Conservation (phyloP, 805 yeast genomes). For the Candida nitratophila region DNA sequence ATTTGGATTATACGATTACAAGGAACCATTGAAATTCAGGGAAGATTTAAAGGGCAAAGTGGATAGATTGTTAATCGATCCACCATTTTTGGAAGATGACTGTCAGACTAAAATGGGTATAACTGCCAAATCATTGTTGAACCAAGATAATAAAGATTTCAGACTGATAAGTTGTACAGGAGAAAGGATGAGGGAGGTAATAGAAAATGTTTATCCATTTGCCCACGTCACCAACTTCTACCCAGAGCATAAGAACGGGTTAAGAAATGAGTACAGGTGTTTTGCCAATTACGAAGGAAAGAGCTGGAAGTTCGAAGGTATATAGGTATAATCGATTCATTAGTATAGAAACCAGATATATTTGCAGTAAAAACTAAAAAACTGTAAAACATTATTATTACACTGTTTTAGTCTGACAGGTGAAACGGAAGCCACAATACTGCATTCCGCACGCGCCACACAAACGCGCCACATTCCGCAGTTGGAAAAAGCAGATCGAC, state of each 20-base stretch:
- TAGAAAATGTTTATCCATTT: constrained; percentile 56
- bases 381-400: no score
- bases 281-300: constrained; percentile 71
- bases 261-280: constrained; percentile 83
- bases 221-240: constrained; percentile 55
- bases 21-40: constrained; percentile 57
- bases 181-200: constrained; percentile 72
- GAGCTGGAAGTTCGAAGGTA: constrained; percentile 48
- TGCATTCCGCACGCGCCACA: no score
- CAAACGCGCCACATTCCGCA: no score
- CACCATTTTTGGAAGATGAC: constrained; percentile 77
- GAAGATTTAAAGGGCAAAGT: constrained; percentile 50
- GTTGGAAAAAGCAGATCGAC: no score
- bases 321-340: no score
- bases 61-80: constrained; percentile 73
- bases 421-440: no score
- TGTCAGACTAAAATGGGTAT: constrained; percentile 70
- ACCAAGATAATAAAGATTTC: constrained; percentile 22
- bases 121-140: constrained; percentile 55
- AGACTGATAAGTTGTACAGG: constrained; percentile 79
- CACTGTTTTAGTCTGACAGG: no score
- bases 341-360: no score
- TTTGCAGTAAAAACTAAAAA: not conserved
- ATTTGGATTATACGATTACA: constrained; percentile 72
- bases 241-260: constrained; percentile 80